Conservation (phyloP, 2,329 filamentous ascomycete species). For the Metarhizium anisopliae region DNA sequence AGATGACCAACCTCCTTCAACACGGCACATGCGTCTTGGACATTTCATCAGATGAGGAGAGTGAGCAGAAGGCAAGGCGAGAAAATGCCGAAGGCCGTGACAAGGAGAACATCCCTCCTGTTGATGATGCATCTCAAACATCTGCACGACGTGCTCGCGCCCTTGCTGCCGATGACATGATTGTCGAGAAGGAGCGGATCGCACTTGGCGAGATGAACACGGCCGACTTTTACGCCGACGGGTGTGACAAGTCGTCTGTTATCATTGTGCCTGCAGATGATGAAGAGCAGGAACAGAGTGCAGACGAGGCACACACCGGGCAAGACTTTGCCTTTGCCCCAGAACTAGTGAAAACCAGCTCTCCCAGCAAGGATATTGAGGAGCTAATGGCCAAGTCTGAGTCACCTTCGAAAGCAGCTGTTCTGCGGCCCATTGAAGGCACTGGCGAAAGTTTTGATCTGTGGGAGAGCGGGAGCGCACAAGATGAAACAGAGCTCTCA, state of each 20-base stretch:
- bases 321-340: constrained; percentile 12
- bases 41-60: constrained; percentile 81
- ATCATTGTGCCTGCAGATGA: constrained; percentile 55
- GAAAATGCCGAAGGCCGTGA: constrained; percentile 54
- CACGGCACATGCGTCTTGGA: constrained; percentile 82
- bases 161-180: constrained; percentile 39
- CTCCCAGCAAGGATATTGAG: constrained; percentile 20
- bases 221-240: constrained; percentile 58
- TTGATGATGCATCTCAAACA: constrained; percentile 54
- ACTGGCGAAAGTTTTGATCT: constrained; percentile 55
- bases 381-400: constrained; percentile 28
- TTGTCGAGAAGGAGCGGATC: constrained; percentile 54
- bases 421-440: constrained; percentile 47
- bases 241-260: constrained; percentile 53
- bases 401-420: constrained; percentile 32
- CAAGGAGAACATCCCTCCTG: constrained; percentile 90
- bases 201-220: constrained; percentile 60
- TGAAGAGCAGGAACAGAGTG: constrained; percentile 25
- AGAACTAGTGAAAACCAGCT: constrained; percentile 9
- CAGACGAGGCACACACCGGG: constrained; percentile 7
- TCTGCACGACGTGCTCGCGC: constrained; percentile 23
- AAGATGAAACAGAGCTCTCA: constrained; percentile 41
- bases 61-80: constrained; percentile 41
- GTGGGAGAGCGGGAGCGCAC: constrained; percentile 61
- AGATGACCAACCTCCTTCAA: constrained; percentile 87